phyloP scores from a whole-genome alignment of 129 eudicot species.

The Glebionis coronaria region DNA sequence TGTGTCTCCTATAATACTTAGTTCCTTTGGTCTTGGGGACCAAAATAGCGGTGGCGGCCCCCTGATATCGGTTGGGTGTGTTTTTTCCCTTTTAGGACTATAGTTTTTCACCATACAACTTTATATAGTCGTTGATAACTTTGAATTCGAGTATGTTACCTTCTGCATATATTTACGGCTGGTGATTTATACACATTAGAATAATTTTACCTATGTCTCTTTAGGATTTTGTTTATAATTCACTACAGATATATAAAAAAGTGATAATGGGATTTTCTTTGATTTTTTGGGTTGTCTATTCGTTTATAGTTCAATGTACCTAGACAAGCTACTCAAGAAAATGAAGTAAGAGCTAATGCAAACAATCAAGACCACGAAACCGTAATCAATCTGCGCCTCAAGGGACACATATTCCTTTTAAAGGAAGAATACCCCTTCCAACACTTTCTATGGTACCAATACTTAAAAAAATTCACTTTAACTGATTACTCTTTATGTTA shows the following conservation, averaged over 20 bases:
- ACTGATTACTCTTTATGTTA: neutral
- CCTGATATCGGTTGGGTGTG: conserved; percentile 86
- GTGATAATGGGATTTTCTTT: neutral
- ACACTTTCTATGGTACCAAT: conserved; percentile 60
- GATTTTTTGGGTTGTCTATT: neutral
- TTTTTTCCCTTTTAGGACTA: neutral
- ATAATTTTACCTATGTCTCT: neutral
- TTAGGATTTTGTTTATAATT: no score
- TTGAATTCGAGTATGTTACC: no score
- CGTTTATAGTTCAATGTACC: conserved; percentile 32
- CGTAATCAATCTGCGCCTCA: conserved; percentile 55
- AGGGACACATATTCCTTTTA: conserved; percentile 53
- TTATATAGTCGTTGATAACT: neutral
- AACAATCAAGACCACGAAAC: conserved; percentile 55
- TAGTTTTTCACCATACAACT: no score
- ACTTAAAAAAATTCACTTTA: no score
- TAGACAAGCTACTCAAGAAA: conserved; percentile 53
- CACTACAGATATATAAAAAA: neutral
- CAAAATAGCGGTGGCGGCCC: conserved; percentile 59
- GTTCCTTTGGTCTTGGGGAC: conserved; percentile 61
- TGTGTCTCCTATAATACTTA: conserved; percentile 69
- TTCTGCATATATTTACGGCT: neutral
- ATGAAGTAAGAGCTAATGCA: conserved; percentile 43
- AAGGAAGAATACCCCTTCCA: conserved; percentile 70
- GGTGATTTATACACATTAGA: neutral